Evolutionary conservation across 371 early-diverging fungal genomes (phyloP).

Genomic region (Entomophthora muscae): DNA sequence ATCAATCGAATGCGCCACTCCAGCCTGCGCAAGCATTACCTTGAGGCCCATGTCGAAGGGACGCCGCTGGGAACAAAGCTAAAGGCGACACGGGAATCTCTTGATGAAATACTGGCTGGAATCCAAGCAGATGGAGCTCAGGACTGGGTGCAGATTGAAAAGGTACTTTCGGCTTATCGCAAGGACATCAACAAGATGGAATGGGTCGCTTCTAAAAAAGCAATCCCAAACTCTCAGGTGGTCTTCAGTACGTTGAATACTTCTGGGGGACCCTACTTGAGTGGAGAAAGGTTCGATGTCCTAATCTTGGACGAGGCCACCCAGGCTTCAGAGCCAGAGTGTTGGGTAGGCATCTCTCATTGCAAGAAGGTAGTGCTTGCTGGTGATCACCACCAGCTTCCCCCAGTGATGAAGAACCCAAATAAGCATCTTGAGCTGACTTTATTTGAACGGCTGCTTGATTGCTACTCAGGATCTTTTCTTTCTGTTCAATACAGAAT

Average conservation of each 20-base stretch:
- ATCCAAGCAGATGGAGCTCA: conserved; percentile 44
- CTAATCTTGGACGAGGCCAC: conserved; percentile 90
- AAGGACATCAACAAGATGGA: conserved; percentile 57
- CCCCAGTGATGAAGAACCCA: conserved; percentile 52
- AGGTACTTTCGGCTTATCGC: conserved; percentile 44
- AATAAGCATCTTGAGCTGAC: conserved; percentile 24
- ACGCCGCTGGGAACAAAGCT: conserved; percentile 55
- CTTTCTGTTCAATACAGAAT: conserved; percentile 77
- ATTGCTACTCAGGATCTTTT: conserved; percentile 46
- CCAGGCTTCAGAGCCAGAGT: conserved; percentile 78
- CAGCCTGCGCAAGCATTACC: too few relatives aligned
- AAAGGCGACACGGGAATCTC: conserved; percentile 50
- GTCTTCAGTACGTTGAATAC: conserved; percentile 42
- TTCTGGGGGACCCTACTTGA: conserved; percentile 30
- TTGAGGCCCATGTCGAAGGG: conserved; percentile 67
- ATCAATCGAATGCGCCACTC: too few relatives aligned
- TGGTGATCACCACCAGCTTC: conserved; percentile 88
- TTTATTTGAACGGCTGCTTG: conserved; percentile 54
- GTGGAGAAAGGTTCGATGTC: conserved; percentile 58
- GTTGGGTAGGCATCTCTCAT: conserved; percentile 74
- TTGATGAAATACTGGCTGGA: conserved; percentile 35
- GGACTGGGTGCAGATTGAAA: conserved; percentile 44
- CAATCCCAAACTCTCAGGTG: conserved; percentile 40
- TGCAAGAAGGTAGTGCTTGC: conserved; percentile 70
- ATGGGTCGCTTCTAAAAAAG: conserved; percentile 37